These are phyloP conservation scores for Tricholoma furcatifolium DNA, from an alignment of 768 basidiomycete genomes.

Conservation along the genomic window DNA sequence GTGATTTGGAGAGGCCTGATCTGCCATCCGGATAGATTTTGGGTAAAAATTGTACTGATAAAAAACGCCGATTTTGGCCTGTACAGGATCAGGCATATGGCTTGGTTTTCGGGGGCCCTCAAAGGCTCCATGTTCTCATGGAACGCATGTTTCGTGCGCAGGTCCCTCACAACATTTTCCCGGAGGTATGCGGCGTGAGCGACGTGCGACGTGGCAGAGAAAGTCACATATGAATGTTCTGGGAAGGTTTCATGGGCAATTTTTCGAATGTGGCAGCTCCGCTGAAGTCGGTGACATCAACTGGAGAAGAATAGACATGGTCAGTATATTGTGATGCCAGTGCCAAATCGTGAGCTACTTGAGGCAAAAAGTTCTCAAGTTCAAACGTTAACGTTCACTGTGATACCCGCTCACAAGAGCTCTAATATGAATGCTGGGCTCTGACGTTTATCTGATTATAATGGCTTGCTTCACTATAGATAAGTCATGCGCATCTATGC, in stretches of 20 bases:
- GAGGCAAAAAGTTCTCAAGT: constrained; percentile 2
- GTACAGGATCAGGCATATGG: too few species aligned
- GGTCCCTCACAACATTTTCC: neutral
- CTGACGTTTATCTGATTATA: neutral
- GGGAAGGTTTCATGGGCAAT: neutral
- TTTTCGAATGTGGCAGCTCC: constrained; percentile 7
- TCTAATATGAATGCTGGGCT: neutral
- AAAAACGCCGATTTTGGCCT: too few species aligned
- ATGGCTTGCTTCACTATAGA: neutral
- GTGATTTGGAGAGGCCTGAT: neutral
- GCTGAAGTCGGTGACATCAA: neutral
- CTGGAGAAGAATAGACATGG: neutral
- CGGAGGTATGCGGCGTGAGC: neutral
- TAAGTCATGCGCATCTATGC: neutral
- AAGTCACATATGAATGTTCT: neutral
- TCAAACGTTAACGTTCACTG: too few species aligned
- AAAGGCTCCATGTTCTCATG: neutral
- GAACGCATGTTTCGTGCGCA: neutral
- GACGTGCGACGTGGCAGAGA: neutral
- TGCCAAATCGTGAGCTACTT: neutral
- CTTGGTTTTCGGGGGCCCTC: too few species aligned
- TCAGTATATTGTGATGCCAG: too few species aligned
- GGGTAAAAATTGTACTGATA: too few species aligned
- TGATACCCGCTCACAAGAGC: neutral
- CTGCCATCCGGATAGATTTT: too few species aligned